Evolutionary conservation across 768 basidiomycete genomes (phyloP).

Genomic region (Imleria badia): DNA sequence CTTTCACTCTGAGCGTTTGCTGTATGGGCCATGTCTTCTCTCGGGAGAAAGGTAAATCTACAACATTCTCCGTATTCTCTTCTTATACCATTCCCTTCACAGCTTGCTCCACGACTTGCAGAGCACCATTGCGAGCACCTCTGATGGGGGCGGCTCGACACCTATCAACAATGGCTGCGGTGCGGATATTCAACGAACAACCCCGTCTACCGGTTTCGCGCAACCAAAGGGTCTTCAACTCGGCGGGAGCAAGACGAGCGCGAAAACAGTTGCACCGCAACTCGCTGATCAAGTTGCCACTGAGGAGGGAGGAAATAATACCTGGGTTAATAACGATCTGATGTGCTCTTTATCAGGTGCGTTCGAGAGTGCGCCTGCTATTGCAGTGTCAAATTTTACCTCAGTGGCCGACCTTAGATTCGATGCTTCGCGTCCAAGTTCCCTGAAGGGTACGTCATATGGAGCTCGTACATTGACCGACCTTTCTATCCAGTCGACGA

Average conservation of each 20-base stretch:
- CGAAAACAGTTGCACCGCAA: conserved; percentile 48
- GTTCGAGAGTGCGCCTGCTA: conserved; percentile 61
- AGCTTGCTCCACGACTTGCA: conserved; percentile 80
- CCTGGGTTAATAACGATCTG: conserved; percentile 77
- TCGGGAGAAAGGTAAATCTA: conserved; percentile 71
- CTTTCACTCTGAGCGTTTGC: conserved; percentile 69
- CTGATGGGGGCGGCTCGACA: conserved; percentile 45
- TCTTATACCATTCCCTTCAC: background rate
- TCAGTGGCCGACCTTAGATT: conserved; percentile 29
- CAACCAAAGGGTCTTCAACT: conserved; percentile 69
- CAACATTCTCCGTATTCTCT: background rate
- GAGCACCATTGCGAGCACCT: conserved; percentile 50
- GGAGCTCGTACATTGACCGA: background rate
- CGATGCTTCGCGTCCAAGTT: conserved; percentile 11
- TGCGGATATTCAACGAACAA: background rate
- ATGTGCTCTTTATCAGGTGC: conserved; percentile 62
- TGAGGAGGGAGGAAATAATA: conserved; percentile 42
- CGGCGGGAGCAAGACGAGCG: conserved; percentile 50
- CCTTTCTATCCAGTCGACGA: conserved; percentile 4
- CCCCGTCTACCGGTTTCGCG: conserved; percentile 22
- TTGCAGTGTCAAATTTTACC: conserved; percentile 25
- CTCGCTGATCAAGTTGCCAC: conserved; percentile 56
- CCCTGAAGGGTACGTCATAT: conserved; percentile 12
- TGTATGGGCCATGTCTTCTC: conserved; percentile 92
- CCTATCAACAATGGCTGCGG: conserved; percentile 25